Conservation (phyloP, 2,329 filamentous ascomycete species). For the Periconia macrospinosa region DNA sequence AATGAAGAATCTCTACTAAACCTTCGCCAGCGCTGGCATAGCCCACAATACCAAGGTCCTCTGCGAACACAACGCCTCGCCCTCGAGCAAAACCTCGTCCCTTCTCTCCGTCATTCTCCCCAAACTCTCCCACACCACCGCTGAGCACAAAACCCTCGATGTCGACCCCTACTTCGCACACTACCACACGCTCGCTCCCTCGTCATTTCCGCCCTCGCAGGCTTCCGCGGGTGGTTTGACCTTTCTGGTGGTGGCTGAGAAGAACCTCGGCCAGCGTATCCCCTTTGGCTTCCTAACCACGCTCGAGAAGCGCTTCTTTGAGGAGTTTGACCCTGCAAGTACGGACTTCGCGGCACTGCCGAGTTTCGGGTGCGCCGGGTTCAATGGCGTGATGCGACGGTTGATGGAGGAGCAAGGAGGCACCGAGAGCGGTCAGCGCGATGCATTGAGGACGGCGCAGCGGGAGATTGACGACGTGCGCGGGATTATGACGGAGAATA, state of each 20-base stretch:
- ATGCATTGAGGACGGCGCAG: slow-evolving; percentile 82
- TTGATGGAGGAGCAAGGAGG: slow-evolving; percentile 86
- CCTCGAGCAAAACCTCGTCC: slow-evolving; percentile 78
- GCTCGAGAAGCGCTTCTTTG: slow-evolving; percentile 84
- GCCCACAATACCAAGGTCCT: slow-evolving; percentile 93
- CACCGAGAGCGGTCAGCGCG: slow-evolving; percentile 68
- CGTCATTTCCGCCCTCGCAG: slow-evolving; percentile 56
- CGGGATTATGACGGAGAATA: slow-evolving; percentile 95
- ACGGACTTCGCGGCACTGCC: slow-evolving; percentile 79
- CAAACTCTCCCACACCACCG: slow-evolving; percentile 78
- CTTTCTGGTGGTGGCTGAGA: slow-evolving; percentile 86
- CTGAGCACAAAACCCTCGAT: slow-evolving; percentile 92
- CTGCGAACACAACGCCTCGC: slow-evolving; percentile 85
- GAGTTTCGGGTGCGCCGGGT: slow-evolving; percentile 85
- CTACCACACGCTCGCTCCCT: slow-evolving; percentile 85
- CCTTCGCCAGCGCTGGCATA: slow-evolving; percentile 74
- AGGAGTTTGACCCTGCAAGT: slow-evolving; percentile 63
- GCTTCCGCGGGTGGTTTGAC: slow-evolving; percentile 78
- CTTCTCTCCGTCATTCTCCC: slow-evolving; percentile 93
- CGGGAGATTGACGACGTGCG: slow-evolving; percentile 89
- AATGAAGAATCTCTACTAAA: slow-evolving; percentile 11
- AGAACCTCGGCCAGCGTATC: slow-evolving; percentile 79
- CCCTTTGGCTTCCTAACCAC: slow-evolving; percentile 92
- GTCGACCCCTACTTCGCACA: slow-evolving; percentile 92
- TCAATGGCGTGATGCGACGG: slow-evolving; percentile 76